Evolutionary conservation across 164 flowering plant genomes (phyloP).

Genomic region (Dillenia turbinata): DNA sequence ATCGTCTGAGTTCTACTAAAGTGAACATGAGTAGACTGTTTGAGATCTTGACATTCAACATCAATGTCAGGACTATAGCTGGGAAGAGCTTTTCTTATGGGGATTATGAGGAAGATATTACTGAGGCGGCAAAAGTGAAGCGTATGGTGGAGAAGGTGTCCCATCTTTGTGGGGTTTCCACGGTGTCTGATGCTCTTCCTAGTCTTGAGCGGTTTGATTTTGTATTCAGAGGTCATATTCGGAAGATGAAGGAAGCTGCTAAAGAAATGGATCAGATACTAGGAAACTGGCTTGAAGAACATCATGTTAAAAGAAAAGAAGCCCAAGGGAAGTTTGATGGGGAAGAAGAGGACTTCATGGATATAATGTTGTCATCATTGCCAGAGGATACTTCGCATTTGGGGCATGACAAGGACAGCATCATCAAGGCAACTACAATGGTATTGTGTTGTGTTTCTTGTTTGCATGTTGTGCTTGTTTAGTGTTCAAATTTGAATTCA

Average conservation of each 20-base stretch:
- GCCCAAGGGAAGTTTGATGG: background rate
- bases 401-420: slow-evolving; percentile 3
- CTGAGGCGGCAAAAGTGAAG: slow-evolving; percentile 7
- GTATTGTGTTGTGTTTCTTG: slow-evolving; percentile 4
- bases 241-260: slow-evolving; percentile 9
- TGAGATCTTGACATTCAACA: slow-evolving; percentile 19
- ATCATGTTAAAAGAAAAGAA: slow-evolving; percentile 7
- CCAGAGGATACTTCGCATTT: slow-evolving; percentile 3
- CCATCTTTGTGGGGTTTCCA: slow-evolving; percentile 23
- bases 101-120: background rate
- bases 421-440: slow-evolving; percentile 20
- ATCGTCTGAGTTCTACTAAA: background rate
- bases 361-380: slow-evolving; percentile 14
- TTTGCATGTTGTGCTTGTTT: background rate
- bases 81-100: slow-evolving; percentile 19
- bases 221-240: slow-evolving; percentile 5
- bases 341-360: slow-evolving; percentile 13
- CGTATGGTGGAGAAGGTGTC: slow-evolving; percentile 17
- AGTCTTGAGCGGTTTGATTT: slow-evolving; percentile 17
- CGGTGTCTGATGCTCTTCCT: slow-evolving; percentile 14
- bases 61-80: slow-evolving; percentile 17
- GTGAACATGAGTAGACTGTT: slow-evolving; percentile 13
- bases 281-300: slow-evolving; percentile 13
- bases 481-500: too few relatives aligned
- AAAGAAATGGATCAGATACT: slow-evolving; percentile 10